phyloP scores from a whole-genome alignment of 257 asterid species.

The Prunella vulgaris region DNA sequence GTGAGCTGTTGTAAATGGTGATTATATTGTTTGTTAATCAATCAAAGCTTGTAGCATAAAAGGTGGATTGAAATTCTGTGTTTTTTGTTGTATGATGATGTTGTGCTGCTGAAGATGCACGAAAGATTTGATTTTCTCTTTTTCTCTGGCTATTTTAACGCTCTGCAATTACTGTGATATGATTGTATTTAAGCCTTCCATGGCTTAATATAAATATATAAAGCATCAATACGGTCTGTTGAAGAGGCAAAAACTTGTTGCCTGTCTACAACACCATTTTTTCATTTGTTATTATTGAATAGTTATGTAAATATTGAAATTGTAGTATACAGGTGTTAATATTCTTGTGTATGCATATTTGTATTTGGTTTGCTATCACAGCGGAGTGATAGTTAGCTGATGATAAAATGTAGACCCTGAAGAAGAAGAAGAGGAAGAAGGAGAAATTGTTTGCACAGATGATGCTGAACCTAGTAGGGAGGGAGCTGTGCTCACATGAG shows the following conservation, averaged over 20 bases:
- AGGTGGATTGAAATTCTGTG: not conserved
- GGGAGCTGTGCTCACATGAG: not conserved
- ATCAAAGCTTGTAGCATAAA: not conserved
- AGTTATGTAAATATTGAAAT: not conserved
- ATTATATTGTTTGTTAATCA: not conserved
- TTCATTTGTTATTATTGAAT: not conserved
- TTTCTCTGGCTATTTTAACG: not conserved
- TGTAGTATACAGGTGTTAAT: not conserved
- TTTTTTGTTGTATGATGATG: not conserved
- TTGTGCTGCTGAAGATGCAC: not conserved
- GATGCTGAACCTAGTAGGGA: not conserved
- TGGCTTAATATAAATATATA: not conserved
- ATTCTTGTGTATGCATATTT: not conserved
- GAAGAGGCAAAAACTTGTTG: not conserved
- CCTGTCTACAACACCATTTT: not conserved
- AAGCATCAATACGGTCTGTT: not conserved
- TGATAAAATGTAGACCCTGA: constrained; percentile 5
- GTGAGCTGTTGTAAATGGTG: not conserved
- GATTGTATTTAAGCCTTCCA: not conserved
- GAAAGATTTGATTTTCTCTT: not conserved
- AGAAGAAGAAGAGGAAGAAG: constrained; percentile 1
- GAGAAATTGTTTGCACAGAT: constrained; percentile 20
- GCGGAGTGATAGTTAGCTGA: constrained; percentile 12
- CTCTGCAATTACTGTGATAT: not conserved
- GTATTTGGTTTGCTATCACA: not conserved